Evolutionary conservation across 176 grass and related monocot genomes (phyloP), one percentile per base, ranked within the genome.

Genomic region (Themeda triandra): DNA sequence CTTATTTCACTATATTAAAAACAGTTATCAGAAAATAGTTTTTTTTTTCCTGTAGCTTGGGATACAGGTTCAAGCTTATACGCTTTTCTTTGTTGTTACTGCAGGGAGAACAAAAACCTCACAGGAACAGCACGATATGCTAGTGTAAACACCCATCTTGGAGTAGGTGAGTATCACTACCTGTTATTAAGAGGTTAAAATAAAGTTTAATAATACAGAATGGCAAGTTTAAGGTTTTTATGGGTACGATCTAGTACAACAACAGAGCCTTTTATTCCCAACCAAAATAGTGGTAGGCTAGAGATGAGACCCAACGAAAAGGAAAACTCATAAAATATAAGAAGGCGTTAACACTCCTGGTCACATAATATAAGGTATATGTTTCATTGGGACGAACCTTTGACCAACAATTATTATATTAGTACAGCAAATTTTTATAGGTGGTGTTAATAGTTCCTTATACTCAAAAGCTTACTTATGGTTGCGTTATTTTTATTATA

Each of bases 41-140:
- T 77, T 71, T 0, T 74, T 82, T 41, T 1, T 1, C 66, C 24
- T 44, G 31, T 46, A 10, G 12, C 63, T 83, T 63, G 74, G 63
- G 51, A 83, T 79, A 42, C 32, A 68, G 6, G 25, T 27, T 75
- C 11, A 84, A 76, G 19, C 63, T 83, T 58, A 77, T 23, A 46
- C 71, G 40, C 65, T 90, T 85, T 84, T 53, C 54, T 76, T 87
- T 84, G 24, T 87, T 80, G 13, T 46, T 70, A 27, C 24, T 36
- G 69, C 70, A 92, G 90, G 87, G 90, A 92, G 84, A 89, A 92
- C 76, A 92, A 92, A 81, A 92, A 92, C 83, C 90, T 92, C 65
- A 92, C 90, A 77, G 90, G 90, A 68, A 92, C 90, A 73, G 90
- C 90, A 72, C 90, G 90, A 18, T 92, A 92, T 89, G 90, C 90